These are phyloP conservation scores for Cladophialophora yegresii DNA, from an alignment of 2,329 filamentous ascomycete species.

Conservation along the genomic window DNA sequence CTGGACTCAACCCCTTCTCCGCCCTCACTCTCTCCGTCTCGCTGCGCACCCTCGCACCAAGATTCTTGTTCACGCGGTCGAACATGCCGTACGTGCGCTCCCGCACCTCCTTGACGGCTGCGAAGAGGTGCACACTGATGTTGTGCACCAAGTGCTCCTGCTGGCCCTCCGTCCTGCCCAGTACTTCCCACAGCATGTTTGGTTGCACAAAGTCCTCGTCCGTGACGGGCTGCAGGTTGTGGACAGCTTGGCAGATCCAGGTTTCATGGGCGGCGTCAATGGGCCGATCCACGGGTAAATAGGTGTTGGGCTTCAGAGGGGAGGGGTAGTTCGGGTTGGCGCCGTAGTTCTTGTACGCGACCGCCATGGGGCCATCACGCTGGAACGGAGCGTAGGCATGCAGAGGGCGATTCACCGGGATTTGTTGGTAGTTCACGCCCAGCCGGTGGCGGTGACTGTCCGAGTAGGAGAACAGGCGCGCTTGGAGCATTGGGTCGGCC, in stretches of 20 bases:
- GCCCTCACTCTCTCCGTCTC: conserved; percentile 22
- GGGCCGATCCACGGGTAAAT: conserved; percentile 45
- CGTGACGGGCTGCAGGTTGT: conserved; percentile 46
- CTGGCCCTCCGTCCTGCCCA: conserved; percentile 54
- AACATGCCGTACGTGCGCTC: conserved; percentile 56
- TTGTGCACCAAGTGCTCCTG: conserved; percentile 64
- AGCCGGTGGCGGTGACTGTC: conserved; percentile 52
- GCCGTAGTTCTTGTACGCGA: conserved; percentile 57
- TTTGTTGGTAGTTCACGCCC: conserved; percentile 47
- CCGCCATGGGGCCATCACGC: conserved; percentile 43
- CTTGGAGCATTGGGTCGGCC: conserved; percentile 65
- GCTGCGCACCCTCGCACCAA: conserved; percentile 17
- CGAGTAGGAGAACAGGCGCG: conserved; percentile 62
- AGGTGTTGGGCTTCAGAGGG: conserved; percentile 43
- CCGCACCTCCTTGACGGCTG: conserved; percentile 55
- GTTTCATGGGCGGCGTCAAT: conserved; percentile 42
- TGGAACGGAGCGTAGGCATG: conserved; percentile 56
- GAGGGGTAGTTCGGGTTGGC: conserved; percentile 58
- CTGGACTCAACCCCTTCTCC: conserved; percentile 9
- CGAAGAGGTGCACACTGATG: conserved; percentile 58
- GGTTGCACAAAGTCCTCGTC: conserved; percentile 51
- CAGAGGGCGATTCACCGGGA: conserved; percentile 42
- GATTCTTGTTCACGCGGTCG: conserved; percentile 14
- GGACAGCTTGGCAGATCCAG: conserved; percentile 46
- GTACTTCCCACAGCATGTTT: conserved; percentile 46